phyloP scores from a whole-genome alignment of 192 early-diverging fungal species.

The Dimargaris cristalligena region DNA sequence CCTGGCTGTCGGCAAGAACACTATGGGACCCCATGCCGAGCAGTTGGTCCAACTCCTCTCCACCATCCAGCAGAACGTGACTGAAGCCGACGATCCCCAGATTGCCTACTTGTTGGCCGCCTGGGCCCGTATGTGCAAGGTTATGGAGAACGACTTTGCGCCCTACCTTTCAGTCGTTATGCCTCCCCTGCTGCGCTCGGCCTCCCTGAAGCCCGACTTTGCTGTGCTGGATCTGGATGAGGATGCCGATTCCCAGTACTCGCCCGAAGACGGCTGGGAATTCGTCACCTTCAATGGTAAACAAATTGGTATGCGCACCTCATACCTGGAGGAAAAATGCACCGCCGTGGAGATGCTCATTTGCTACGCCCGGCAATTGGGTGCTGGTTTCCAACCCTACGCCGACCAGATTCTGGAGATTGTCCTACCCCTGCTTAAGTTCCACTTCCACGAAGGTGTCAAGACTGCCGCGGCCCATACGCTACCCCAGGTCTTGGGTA shows the following conservation, averaged over 20 bases:
- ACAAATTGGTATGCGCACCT: constrained; percentile 90
- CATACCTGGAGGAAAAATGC: constrained; percentile 93
- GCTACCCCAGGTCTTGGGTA: constrained; percentile 62
- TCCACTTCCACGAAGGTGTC: constrained; percentile 97
- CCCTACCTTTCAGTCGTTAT: constrained; percentile 86
- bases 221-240: constrained; percentile 69
- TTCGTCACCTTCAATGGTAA: constrained; percentile 82
- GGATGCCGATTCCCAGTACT: constrained; percentile 63
- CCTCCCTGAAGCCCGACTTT: constrained; percentile 85
- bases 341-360: constrained; percentile 96
- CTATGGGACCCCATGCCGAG: constrained; percentile 60
- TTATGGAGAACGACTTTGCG: constrained; percentile 84
- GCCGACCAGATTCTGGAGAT: constrained; percentile 69
- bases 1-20: constrained; percentile 81
- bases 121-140: constrained; percentile 95
- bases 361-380: constrained; percentile 85
- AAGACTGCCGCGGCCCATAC: constrained; percentile 67
- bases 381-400: constrained; percentile 74
- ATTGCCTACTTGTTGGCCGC: constrained; percentile 80
- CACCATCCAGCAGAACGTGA: constrained; percentile 57
- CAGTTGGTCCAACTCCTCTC: constrained; percentile 69
- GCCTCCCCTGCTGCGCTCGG: constrained; percentile 71
- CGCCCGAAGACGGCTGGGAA: constrained; percentile 97
- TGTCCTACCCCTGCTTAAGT: constrained; percentile 77
- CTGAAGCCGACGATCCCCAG: constrained; percentile 87